Evolutionary conservation across 495 filamentous ascomycete genomes (phyloP).

Genomic region (Cercophora newfieldiana): DNA sequence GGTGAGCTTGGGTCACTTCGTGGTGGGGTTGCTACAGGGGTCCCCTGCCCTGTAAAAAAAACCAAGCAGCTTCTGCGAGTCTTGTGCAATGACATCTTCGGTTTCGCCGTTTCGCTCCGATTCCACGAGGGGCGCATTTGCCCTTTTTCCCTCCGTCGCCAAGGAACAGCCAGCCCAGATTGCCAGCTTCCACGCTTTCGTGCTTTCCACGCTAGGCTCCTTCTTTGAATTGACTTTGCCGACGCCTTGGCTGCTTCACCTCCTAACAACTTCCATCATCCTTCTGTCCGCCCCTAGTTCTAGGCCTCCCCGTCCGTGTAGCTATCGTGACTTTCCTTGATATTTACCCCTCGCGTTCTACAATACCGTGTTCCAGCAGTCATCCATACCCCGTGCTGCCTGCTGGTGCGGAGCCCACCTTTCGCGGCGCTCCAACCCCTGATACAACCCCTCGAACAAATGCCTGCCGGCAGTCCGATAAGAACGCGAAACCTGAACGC

Average conservation of each 20-base stretch:
- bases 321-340: background rate
- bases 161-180: background rate
- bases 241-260: background rate
- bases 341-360: background rate
- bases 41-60: background rate
- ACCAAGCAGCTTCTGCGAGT: background rate
- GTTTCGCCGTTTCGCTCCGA: background rate
- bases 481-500: background rate
- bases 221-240: background rate
- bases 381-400: background rate
- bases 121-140: background rate
- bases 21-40: background rate
- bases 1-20: background rate
- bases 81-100: background rate
- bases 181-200: background rate
- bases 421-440: background rate
- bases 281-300: background rate
- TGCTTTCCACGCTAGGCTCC: background rate
- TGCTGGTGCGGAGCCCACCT: slow-evolving; percentile 9
- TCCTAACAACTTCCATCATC: background rate
- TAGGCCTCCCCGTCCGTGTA: background rate
- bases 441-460: background rate
- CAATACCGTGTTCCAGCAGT: background rate
- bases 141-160: background rate
- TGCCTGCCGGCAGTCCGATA: slow-evolving; percentile 17